phyloP scores from a whole-genome alignment of 768 basidiomycete genomes.

The Daedaleopsis sinensis region DNA sequence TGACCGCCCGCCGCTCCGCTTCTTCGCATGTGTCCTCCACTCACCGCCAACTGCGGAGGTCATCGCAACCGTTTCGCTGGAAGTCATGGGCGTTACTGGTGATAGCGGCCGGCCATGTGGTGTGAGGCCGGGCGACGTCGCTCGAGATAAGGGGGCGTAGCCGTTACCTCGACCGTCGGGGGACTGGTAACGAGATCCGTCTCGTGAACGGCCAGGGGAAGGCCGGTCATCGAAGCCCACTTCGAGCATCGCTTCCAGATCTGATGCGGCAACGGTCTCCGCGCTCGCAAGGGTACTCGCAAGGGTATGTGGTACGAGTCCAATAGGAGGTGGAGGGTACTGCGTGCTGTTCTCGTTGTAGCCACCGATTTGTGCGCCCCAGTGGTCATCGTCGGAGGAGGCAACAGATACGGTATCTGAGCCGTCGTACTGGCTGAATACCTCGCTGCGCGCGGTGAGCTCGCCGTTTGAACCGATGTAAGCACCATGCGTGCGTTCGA shows the following conservation, averaged over 20 bases:
- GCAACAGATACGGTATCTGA: conserved; percentile 81
- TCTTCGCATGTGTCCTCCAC: conserved; percentile 44
- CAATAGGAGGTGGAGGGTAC: conserved; percentile 87
- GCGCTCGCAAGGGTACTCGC: conserved; percentile 37
- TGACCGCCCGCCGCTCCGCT: conserved; percentile 41
- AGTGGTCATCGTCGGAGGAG: conserved; percentile 93
- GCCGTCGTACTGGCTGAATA: conserved; percentile 63
- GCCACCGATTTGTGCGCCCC: conserved; percentile 93
- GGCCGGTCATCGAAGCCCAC: conserved; percentile 81
- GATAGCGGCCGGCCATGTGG: conserved; percentile 27
- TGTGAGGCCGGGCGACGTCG: conserved; percentile 46
- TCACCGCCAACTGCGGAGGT: conserved; percentile 40
- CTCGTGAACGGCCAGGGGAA: conserved; percentile 40
- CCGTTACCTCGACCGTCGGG: conserved; percentile 61
- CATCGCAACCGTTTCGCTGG: conserved; percentile 33
- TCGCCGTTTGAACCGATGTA: conserved; percentile 71
- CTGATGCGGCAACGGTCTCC: conserved; percentile 62
- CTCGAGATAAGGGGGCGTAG: conserved; percentile 57
- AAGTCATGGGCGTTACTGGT: conserved; percentile 34
- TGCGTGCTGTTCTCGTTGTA: conserved; percentile 86
- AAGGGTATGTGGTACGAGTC: conserved; percentile 48
- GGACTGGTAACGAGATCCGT: conserved; percentile 58
- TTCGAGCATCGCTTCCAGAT: conserved; percentile 93
- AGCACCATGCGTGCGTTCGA: conserved; percentile 76
- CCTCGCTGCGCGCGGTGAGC: conserved; percentile 57